These are phyloP conservation scores for Macrolepiota fuliginosa DNA, from an alignment of 768 basidiomycete genomes.

Conservation along the genomic window DNA sequence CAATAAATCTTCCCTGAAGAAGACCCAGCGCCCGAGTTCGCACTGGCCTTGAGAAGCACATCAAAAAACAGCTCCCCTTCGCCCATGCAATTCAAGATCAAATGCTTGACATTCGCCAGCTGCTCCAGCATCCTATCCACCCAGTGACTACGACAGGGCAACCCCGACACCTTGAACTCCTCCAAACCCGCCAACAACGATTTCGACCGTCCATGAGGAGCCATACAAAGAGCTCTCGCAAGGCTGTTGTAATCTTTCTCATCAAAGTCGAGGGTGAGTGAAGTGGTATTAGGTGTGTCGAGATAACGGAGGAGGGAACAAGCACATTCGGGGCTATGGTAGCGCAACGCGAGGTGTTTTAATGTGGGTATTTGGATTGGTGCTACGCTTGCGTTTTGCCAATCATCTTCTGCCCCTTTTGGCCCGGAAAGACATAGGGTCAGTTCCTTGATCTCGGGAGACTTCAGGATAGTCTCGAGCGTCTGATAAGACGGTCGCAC, in stretches of 20 bases:
- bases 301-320: conserved; percentile 36
- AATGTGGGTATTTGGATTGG: conserved; percentile 39
- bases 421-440: conserved; percentile 60
- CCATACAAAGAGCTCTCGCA: conserved; percentile 38
- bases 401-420: conserved; percentile 27
- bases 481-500: conserved; percentile 58
- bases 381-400: conserved; percentile 36
- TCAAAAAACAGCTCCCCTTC: conserved; percentile 32
- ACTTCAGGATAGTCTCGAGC: conserved; percentile 52
- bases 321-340: conserved; percentile 37
- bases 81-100: conserved; percentile 33
- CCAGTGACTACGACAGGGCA: conserved; percentile 38
- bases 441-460: conserved; percentile 53
- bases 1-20: conserved; percentile 30
- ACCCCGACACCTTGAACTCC: conserved; percentile 48
- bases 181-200: conserved; percentile 49
- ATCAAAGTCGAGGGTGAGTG: conserved; percentile 56
- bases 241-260: conserved; percentile 52
- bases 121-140: conserved; percentile 41
- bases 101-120: conserved; percentile 41
- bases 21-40: background rate
- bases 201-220: conserved; percentile 35
- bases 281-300: conserved; percentile 35
- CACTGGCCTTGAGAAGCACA: conserved; percentile 12
- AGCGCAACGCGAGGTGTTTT: conserved; percentile 34